A percentile compares a stretch with the other conserved stretches of the same genome.
Evolutionary conservation across 371 early-diverging fungal species (phyloP).

Genomic region (Mucor plumbeus): DNA sequence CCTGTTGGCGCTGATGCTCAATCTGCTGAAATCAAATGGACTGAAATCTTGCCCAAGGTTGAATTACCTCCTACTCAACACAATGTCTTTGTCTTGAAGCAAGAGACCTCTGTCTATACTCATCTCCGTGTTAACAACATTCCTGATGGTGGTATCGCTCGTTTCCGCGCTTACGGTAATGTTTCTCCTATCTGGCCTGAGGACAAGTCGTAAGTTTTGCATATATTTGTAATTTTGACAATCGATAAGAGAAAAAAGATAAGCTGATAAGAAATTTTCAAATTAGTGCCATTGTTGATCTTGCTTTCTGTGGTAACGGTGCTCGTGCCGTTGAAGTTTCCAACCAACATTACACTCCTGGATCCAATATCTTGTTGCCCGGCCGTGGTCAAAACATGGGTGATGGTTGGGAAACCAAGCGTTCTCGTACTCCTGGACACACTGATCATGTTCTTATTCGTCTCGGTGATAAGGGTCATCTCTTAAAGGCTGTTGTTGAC

Average conservation of each 20-base stretch:
- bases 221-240: not conserved
- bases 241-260: not conserved
- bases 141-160: conserved; percentile 92
- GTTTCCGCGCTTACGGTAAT: conserved; percentile 87
- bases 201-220: conserved; percentile 41
- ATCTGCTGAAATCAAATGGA: conserved; percentile 68
- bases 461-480: conserved; percentile 78
- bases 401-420: conserved; percentile 85
- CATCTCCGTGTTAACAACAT: conserved; percentile 83
- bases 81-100: conserved; percentile 70
- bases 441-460: conserved; percentile 76
- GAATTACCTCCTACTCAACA: conserved; percentile 67
- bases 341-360: conserved; percentile 83
- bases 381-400: conserved; percentile 74
- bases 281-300: conserved; percentile 66
- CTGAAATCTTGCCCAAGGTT: conserved; percentile 73
- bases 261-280: conserved; percentile 11
- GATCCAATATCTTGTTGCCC: conserved; percentile 78
- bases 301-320: conserved; percentile 80
- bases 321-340: conserved; percentile 73
- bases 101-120: conserved; percentile 61
- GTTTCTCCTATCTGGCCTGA: conserved; percentile 73
- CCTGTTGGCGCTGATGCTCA: conserved; percentile 46
- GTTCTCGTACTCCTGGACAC: conserved; percentile 71
- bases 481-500: conserved; percentile 81